Percentiles rank a stretch among this genome's conserved stretches.
phyloP scores from a whole-genome alignment of 768 basidiomycete genomes.

The Boletus vermiculosoides region DNA sequence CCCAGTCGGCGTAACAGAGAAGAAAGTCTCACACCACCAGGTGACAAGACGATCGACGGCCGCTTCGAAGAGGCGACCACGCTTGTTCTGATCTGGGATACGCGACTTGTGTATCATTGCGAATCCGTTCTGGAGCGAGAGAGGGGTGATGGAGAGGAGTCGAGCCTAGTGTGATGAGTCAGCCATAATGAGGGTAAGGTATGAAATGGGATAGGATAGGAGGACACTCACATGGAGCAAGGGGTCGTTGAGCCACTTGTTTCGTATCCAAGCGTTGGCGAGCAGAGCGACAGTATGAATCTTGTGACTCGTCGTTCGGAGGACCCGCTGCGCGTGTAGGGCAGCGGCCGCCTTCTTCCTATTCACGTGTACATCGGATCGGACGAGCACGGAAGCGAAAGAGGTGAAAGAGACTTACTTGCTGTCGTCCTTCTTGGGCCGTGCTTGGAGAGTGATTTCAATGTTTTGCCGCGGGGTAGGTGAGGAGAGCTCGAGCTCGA shows the following conservation, averaged over 20 bases:
- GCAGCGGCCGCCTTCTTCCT: conserved; percentile 42
- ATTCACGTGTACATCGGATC: conserved; percentile 34
- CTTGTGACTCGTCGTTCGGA: conserved; percentile 83
- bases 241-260: conserved; percentile 79
- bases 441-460: conserved; percentile 68
- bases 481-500: conserved; percentile 27
- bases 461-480: conserved; percentile 47
- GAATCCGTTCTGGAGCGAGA: conserved; percentile 78
- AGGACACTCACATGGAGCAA: conserved; percentile 69
- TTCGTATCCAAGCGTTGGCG: conserved; percentile 69
- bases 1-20: conserved; percentile 58
- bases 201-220: not conserved
- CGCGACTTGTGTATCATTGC: conserved; percentile 76
- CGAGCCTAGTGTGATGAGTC: conserved; percentile 59
- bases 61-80: conserved; percentile 85
- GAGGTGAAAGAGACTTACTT: conserved; percentile 43
- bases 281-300: conserved; percentile 84
- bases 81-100: conserved; percentile 74
- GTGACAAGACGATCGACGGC: conserved; percentile 69
- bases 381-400: not conserved
- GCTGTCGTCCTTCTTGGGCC: conserved; percentile 36
- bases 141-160: conserved; percentile 81
- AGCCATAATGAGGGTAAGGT: not conserved
- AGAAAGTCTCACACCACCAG: conserved; percentile 84
- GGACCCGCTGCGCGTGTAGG: conserved; percentile 64